phyloP scores from a whole-genome alignment of 2,329 filamentous ascomycete genomes.

The Leptographium lundbergii region DNA sequence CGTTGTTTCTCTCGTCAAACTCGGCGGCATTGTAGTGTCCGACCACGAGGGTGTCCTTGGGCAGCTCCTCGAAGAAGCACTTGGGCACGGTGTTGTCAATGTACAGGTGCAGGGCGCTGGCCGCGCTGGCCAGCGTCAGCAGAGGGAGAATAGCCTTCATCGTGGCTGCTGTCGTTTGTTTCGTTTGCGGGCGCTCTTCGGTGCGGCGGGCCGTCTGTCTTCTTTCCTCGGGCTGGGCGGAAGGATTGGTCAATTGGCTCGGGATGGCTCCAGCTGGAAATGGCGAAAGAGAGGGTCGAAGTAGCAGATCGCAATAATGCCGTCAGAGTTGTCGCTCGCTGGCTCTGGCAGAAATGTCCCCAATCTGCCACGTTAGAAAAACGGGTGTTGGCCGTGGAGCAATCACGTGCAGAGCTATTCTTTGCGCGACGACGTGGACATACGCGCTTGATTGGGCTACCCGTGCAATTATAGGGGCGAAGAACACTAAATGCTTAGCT shows the following conservation, averaged over 20 bases:
- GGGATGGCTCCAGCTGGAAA: neutral
- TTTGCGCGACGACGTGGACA: neutral
- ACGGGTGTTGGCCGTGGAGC: neutral
- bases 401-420: constrained; percentile 1
- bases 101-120: constrained; percentile 89
- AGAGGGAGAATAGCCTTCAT: constrained; percentile 54
- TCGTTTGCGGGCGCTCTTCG: neutral
- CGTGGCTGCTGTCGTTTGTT: neutral
- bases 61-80: constrained; percentile 97
- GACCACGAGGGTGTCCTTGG: constrained; percentile 92
- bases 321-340: neutral
- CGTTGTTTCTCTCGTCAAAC: constrained; percentile 56
- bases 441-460: neutral
- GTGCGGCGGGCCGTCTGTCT: neutral
- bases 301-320: neutral
- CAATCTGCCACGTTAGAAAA: constrained; percentile 9
- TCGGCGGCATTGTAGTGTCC: constrained; percentile 84
- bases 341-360: neutral
- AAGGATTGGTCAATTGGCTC: neutral
- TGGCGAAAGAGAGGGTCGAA: neutral
- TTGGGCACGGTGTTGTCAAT: constrained; percentile 76
- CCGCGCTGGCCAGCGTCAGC: constrained; percentile 50
- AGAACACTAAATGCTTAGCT: neutral
- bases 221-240: too few relatives aligned
- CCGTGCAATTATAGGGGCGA: neutral